phyloP scores from a whole-genome alignment of 768 basidiomycete species.

The Dentipellis sp. region DNA sequence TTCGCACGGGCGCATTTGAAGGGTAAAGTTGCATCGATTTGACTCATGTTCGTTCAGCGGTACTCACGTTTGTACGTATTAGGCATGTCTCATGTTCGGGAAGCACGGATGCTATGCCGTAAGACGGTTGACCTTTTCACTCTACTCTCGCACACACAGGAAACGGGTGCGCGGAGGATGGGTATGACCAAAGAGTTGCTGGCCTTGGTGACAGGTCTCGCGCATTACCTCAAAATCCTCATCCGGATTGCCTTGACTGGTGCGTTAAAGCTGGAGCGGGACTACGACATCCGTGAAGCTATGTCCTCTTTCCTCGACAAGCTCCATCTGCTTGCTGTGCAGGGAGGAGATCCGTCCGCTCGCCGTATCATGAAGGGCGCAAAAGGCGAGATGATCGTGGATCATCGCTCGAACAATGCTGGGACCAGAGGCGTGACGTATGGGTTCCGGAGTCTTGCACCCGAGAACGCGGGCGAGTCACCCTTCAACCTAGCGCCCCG shows the following conservation, averaged over 20 bases:
- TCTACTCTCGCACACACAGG: constrained; percentile 89
- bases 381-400: constrained; percentile 46
- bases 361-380: constrained; percentile 68
- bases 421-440: constrained; percentile 87
- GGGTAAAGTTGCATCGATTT: constrained; percentile 38
- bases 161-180: constrained; percentile 83
- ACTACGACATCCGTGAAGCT: constrained; percentile 72
- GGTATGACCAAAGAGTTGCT: constrained; percentile 96
- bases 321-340: constrained; percentile 82
- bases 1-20: constrained; percentile 75
- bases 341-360: constrained; percentile 73
- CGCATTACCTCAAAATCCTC: constrained; percentile 98
- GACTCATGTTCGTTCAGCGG: neutral
- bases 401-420: constrained; percentile 34
- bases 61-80: neutral
- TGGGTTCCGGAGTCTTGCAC: constrained; percentile 87
- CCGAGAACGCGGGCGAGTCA: constrained; percentile 84
- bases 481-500: constrained; percentile 49
- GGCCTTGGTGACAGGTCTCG: constrained; percentile 95
- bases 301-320: constrained; percentile 89
- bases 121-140: constrained; percentile 99
- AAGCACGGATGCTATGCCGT: constrained; percentile 96
- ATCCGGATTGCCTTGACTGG: constrained; percentile 97
- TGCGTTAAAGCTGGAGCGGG: constrained; percentile 90
- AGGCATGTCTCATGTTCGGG: constrained; percentile 98